These are phyloP conservation scores for Paracamarosporium sp. DNA, from an alignment of 2,329 filamentous ascomycete genomes.

Conservation along the genomic window DNA sequence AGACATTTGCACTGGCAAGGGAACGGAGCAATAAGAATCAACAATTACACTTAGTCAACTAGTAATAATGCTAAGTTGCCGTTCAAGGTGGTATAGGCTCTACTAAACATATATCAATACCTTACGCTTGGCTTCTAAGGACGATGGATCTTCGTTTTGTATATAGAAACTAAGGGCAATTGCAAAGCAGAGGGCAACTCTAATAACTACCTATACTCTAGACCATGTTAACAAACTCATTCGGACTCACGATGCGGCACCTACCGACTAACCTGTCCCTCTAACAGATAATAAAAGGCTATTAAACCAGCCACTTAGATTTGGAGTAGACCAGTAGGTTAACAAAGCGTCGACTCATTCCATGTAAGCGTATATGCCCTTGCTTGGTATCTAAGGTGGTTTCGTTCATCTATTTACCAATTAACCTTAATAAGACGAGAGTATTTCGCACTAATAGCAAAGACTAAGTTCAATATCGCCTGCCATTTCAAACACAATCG, in stretches of 20 bases:
- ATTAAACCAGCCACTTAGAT: conserved; percentile 49
- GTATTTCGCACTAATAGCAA: conserved; percentile 51
- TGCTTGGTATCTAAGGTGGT: conserved; percentile 48
- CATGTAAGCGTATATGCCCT: conserved; percentile 45
- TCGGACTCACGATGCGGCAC: conserved; percentile 5
- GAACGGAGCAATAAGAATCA: conserved; percentile 43
- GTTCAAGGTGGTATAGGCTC: conserved; percentile 50
- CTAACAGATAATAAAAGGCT: conserved; percentile 49
- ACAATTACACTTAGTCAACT: conserved; percentile 49
- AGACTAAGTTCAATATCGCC: conserved; percentile 51
- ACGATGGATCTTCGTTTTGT: conserved; percentile 42
- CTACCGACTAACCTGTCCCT: conserved; percentile 51
- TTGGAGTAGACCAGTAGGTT: conserved; percentile 45
- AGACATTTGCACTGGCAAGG: conserved; percentile 35
- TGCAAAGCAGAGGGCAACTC: conserved; percentile 46
- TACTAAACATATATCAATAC: conserved; percentile 50
- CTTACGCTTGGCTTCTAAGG: conserved; percentile 39
- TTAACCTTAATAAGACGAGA: conserved; percentile 37
- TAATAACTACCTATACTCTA: conserved; percentile 48
- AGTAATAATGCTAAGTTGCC: conserved; percentile 47
- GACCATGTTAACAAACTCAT: conserved; percentile 5
- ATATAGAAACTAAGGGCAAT: conserved; percentile 49
- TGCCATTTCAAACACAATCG: conserved; percentile 41
- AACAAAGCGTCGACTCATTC: conserved; percentile 31
- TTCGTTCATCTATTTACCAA: conserved; percentile 32